Percentiles rank a stretch among this genome's conserved stretches.
Conservation (phyloP, 441 rosid species). For the Syzygium malaccense region DNA sequence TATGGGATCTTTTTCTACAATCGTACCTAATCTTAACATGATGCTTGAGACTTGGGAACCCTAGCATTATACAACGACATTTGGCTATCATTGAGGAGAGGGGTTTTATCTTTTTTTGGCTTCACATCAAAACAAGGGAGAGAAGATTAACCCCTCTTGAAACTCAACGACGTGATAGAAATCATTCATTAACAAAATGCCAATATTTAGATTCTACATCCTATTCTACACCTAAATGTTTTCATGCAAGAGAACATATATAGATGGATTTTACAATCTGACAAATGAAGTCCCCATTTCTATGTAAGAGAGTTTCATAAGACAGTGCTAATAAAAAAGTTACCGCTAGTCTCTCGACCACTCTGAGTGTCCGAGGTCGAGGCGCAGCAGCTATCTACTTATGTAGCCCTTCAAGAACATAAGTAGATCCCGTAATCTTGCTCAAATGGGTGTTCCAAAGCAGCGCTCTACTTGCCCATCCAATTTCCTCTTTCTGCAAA, state of each 20-base stretch:
- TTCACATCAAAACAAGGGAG: neutral
- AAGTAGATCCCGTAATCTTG: neutral
- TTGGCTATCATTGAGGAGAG: neutral
- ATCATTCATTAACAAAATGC: neutral
- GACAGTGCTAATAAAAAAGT: neutral
- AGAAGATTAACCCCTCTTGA: neutral
- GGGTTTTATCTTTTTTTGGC: neutral
- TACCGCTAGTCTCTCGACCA: neutral
- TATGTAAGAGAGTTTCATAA: neutral
- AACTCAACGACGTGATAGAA: neutral
- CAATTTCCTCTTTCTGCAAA: neutral
- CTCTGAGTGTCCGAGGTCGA: neutral
- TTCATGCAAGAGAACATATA: neutral
- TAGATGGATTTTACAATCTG: neutral
- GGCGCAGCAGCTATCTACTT: neutral
- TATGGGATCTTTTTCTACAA: neutral
- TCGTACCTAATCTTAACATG: neutral
- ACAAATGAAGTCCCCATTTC: neutral
- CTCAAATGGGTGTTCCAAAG: neutral
- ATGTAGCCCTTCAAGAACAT: neutral
- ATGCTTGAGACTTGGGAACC: neutral
- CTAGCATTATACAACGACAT: neutral
- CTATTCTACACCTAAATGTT: neutral
- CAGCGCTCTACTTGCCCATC: neutral
- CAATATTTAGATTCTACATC: neutral